Conservation (phyloP, 192 early-diverging fungal genomes). For the Lunasporangiospora selenospora region DNA sequence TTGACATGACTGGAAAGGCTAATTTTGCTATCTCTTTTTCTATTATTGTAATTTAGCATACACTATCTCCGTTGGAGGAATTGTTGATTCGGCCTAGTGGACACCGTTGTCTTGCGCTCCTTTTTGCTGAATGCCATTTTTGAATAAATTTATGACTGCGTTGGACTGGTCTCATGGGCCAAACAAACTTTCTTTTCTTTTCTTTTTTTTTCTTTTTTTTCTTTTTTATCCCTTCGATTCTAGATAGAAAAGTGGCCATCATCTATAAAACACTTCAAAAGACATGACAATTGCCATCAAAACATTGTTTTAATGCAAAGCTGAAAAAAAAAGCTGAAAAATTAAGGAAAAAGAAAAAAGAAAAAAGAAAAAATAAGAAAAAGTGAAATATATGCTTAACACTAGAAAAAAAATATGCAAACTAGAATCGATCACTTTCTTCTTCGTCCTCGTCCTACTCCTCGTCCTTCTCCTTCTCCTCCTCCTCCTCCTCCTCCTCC, state of each 20-base stretch:
- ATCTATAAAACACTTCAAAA: not conserved
- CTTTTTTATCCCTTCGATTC: conserved; percentile 3
- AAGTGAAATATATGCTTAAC: no score
- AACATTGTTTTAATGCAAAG: conserved; percentile 5
- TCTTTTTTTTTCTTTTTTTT: conserved; percentile 14
- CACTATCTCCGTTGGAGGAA: conserved; percentile 77
- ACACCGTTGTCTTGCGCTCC: not conserved
- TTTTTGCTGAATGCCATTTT: no score
- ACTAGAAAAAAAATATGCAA: no score
- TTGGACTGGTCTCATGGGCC: not conserved
- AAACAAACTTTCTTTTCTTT: not conserved
- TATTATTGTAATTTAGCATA: conserved; percentile 54
- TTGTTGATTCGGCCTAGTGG: conserved; percentile 58
- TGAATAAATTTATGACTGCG: conserved; percentile 1
- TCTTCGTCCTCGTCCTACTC: no score
- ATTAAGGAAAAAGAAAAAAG: no score
- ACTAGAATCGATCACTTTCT: no score
- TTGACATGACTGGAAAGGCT: not conserved
- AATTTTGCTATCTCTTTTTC: not conserved
- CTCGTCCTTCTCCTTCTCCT: no score
- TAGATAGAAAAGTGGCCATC: conserved; percentile 2
- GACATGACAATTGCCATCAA: not conserved
- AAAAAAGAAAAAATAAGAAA: no score
- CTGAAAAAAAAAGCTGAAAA: not conserved
- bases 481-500: no score